Conservation (phyloP, 805 yeast genomes). For the Yarrowia bubula region DNA sequence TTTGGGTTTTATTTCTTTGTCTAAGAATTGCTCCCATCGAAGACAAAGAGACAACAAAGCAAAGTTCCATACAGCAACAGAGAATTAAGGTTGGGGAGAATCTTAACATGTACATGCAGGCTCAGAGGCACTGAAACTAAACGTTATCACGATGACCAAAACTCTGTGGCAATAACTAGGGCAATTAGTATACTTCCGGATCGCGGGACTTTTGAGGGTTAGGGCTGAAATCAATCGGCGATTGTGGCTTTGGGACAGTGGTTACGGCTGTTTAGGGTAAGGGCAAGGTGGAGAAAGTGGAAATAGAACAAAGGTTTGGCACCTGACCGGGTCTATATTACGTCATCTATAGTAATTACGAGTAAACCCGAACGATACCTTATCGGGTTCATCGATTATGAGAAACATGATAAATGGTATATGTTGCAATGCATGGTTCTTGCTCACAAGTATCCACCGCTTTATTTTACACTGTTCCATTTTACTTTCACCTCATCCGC, state of each 20-base stretch:
- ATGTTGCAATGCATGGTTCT: no score
- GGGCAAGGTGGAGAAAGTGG: conserved; percentile 6
- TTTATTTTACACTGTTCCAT: no score
- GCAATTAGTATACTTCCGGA: conserved; percentile 12
- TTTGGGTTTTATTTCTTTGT: conserved; percentile 15
- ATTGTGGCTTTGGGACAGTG: neutral
- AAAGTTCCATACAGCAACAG: conserved; percentile 25
- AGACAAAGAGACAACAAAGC: conserved; percentile 19
- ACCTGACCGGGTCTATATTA: no score
- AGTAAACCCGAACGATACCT: no score
- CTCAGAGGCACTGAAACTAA: neutral
- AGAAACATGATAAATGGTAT: no score
- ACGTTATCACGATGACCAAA: conserved; percentile 1
- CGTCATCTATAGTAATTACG: no score
- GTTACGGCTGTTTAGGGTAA: neutral
- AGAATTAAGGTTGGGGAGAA: conserved; percentile 2
- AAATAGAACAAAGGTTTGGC: neutral
- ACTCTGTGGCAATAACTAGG: neutral
- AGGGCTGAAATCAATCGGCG: neutral
- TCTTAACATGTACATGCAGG: conserved; percentile 8
- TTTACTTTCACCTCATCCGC: neutral
- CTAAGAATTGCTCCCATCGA: conserved; percentile 20
- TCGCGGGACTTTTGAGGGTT: conserved; percentile 8
- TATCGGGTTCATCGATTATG: no score
- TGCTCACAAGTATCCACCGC: no score